Evolutionary conservation across 345 rosid genomes (phyloP), one percentile per base, ranked within the genome.

Genomic region (Citrus australasica): DNA sequence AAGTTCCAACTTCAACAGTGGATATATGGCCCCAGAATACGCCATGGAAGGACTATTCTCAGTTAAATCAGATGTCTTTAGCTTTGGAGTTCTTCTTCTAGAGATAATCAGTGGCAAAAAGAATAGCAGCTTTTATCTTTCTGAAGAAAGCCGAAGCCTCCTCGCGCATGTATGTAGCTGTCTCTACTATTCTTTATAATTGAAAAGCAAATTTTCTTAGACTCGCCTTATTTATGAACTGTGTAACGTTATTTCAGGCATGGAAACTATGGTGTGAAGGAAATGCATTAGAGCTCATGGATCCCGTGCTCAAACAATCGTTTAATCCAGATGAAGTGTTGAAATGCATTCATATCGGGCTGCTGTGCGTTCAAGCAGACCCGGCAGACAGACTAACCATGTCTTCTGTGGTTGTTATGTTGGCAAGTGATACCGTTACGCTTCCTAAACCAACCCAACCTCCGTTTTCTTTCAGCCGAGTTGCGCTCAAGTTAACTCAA

Each of bases 361-460:
- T 77, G n/a, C 24, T 81, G 78, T 73, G 84, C 19, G 70, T 81
- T 40, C 84, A 81, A 30, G 70, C 73, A 78, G 75, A 77, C 30
- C 74, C 75, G 21, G 69, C 22, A 0, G 69, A 77, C 7, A 71
- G 71, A 42, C 84, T 81, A 9, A 78, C 75, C 56, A 82, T 82
- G 76, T 68, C 72, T 2, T 24, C 37, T 1, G 48, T 68, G 51
- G 75, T 74, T 22, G 71, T 63, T 28, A 67, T 74, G 68, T 17
- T 76, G 53, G 70, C 48, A 30, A 71, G 71, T 6, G 84, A 79
- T 48, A 28, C 32, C 51, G 17, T 71, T 6, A 63, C 79, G 7
- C 82, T 82, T 66, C 77, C 80, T 7, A 68, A 46, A 17, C 85
- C 85, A 33, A 68, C 65, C 0, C n/a, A 60, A 16, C 85, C 82